Base-by-base conservation (phyloP, 78 protist genomes). In the Carpediemonas membranifera region DNA sequence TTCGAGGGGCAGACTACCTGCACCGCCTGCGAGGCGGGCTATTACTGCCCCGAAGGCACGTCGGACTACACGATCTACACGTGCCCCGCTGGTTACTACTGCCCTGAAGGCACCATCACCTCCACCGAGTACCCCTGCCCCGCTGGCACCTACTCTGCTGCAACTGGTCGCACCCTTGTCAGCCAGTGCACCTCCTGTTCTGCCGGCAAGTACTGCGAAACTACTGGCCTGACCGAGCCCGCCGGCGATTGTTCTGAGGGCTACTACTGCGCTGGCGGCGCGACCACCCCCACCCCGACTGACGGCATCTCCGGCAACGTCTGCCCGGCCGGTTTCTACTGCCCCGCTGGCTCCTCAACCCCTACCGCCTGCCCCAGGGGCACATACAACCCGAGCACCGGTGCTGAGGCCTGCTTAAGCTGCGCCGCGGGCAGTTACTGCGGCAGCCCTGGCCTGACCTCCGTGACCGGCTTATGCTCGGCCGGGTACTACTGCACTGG, bases 171-270 rank as follows among this genome's bases (percentile, higher is more conserved):
- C 9, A 41, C 21, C 47, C 47, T 41, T 9, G 47, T 13, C 21
- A 13, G 21, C 9, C 21, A 14, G 30, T 64, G 73, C 72, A 0
- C 51, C 7, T 65, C 67, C 14, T 79, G 84, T 51, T 28, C 14
- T 2, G 56, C 50, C 19, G 84, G 84, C 15, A 13, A 28, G 27
- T 71, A 65, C 74, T 79, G 84, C 54, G 18, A 9, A 9, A 31
- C 60, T 25, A 41, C 47, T 13, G 47, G 21, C 9, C 21, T 41
- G 47, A 41, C 47, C 47, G 47, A 41, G 47, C 47, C 47, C 5
- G 47, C 47, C 9, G 47, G 47, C 21, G 47, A 41, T 5, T 41
- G 47, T 41, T 5, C 5, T 5, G 47, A 5, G 21, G 47, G 47
- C 21, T 41, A 41, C 47, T 41, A 41, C 47, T 41, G 47, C 47